Percentiles rank a stretch among this genome's conserved stretches.
Evolutionary conservation across 2,329 filamentous ascomycete species (phyloP).

Genomic region (Apiospora rasikravindrae): DNA sequence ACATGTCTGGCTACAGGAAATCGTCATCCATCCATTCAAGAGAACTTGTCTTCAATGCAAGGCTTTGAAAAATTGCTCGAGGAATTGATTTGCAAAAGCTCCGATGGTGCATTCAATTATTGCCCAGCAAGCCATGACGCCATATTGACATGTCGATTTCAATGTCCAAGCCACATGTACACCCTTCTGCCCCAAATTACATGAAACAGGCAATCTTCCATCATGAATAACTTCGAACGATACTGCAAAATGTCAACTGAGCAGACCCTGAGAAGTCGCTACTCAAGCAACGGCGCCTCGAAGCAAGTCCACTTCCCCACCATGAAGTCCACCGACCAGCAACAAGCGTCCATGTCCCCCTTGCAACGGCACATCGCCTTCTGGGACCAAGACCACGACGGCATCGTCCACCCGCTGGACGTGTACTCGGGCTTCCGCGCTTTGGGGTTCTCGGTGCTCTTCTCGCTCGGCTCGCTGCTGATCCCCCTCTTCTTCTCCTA

Average conservation of each 20-base stretch:
- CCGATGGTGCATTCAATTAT: not conserved
- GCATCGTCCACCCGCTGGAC: constrained; percentile 45
- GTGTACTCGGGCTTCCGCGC: constrained; percentile 46
- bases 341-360: not conserved
- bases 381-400: constrained; percentile 48
- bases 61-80: not conserved
- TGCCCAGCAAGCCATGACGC: not conserved
- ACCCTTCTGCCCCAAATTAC: not conserved
- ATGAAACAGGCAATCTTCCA: too few relatives aligned
- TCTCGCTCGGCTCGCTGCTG: constrained; percentile 45
- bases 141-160: not conserved
- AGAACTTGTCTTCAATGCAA: not conserved
- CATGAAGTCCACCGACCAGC: not conserved
- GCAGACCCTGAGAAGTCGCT: not conserved
- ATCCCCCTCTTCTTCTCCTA: constrained; percentile 52
- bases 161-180: not conserved
- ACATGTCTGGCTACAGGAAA: not conserved
- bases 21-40: not conserved
- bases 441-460: constrained; percentile 45
- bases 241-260: not conserved
- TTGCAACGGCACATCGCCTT: constrained; percentile 48
- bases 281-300: not conserved
- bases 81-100: not conserved
- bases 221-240: not conserved
- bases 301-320: not conserved